phyloP scores from a whole-genome alignment of 805 yeast genomes.

The Saccharomycopsis sp. region DNA sequence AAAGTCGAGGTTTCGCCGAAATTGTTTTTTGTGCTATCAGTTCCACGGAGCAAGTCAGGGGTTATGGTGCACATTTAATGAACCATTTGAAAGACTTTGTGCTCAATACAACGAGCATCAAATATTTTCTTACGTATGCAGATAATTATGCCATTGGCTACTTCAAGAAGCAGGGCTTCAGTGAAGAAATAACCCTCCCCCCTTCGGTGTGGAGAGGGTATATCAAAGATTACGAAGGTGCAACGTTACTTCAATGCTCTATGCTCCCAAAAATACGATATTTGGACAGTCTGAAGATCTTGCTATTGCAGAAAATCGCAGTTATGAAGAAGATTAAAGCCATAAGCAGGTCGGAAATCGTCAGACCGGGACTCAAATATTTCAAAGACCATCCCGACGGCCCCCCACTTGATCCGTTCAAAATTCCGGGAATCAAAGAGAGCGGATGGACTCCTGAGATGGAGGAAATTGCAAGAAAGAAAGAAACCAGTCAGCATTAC shows the following conservation, averaged over 20 bases:
- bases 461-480: slow-evolving; percentile 94
- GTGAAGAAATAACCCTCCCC: slow-evolving; percentile 86
- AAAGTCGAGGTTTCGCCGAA: slow-evolving; percentile 87
- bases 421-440: slow-evolving; percentile 84
- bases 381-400: slow-evolving; percentile 41
- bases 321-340: slow-evolving; percentile 75
- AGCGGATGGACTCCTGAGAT: slow-evolving; percentile 98
- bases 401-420: slow-evolving; percentile 59
- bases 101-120: slow-evolving; percentile 75
- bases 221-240: slow-evolving; percentile 98
- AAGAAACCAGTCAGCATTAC: slow-evolving; percentile 90
- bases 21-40: slow-evolving; percentile 98
- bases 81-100: slow-evolving; percentile 96
- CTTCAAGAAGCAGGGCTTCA: slow-evolving; percentile 96
- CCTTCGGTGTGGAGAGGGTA: slow-evolving; percentile 95
- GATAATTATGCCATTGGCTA: slow-evolving; percentile 99
- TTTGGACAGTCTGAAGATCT: slow-evolving; percentile 78
- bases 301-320: slow-evolving; percentile 87
- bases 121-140: slow-evolving; percentile 89
- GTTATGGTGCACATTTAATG: slow-evolving; percentile 98
- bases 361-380: slow-evolving; percentile 71
- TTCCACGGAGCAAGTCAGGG: slow-evolving; percentile 95
- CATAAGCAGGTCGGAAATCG: slow-evolving; percentile 70
- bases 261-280: slow-evolving; percentile 88
- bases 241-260: slow-evolving; percentile 94